phyloP scores from a whole-genome alignment of 192 early-diverging fungal genomes.

The Linnemannia elongata region DNA sequence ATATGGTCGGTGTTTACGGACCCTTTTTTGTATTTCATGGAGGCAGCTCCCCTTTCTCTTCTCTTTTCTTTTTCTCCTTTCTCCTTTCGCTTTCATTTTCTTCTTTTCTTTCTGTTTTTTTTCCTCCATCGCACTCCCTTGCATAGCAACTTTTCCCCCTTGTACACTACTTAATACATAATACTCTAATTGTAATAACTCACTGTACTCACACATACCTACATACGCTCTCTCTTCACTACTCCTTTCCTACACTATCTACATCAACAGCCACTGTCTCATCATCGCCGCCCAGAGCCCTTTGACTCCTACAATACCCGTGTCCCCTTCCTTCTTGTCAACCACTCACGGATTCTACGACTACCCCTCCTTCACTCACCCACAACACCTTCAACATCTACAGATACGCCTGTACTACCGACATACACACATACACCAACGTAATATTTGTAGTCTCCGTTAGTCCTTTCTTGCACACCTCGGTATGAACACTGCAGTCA shows the following conservation, averaged over 20 bases:
- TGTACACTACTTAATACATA: neutral
- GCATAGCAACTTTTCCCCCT: neutral
- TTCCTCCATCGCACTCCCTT: neutral
- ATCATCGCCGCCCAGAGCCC: constrained; percentile 13
- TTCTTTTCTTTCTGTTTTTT: constrained; percentile 16
- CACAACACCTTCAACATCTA: neutral
- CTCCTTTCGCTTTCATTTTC: constrained; percentile 15
- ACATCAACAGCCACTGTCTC: neutral
- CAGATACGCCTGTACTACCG: neutral
- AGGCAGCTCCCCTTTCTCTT: neutral
- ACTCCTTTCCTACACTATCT: neutral
- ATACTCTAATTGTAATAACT: neutral
- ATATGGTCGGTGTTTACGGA: neutral
- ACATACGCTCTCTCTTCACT: neutral
- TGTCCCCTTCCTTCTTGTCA: neutral
- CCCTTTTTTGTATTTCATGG: neutral
- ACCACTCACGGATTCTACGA: neutral
- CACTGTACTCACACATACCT: neutral
- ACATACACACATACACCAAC: neutral
- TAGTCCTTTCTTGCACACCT: constrained; percentile 7
- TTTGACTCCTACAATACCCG: neutral
- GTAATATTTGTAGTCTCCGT: neutral
- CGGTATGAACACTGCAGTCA: constrained; percentile 58
- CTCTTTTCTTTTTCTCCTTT: constrained; percentile 30
- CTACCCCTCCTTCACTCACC: neutral